Evolutionary conservation across 140 eudicot genomes (phyloP).

Genomic region (Erigeron philadelphicus): DNA sequence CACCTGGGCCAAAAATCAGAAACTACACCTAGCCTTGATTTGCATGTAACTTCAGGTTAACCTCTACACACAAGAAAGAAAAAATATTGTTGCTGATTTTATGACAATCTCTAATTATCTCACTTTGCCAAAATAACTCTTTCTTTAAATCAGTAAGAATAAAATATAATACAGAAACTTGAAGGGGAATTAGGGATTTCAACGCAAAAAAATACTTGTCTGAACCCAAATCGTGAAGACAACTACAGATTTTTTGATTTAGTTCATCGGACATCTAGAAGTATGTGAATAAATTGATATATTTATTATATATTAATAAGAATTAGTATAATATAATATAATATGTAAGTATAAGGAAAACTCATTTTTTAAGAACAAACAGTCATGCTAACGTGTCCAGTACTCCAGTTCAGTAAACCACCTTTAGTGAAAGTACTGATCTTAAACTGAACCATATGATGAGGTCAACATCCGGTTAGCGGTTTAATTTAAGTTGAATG

Average conservation of each 20-base stretch:
- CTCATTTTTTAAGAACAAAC: too few species aligned
- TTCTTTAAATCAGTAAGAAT: not conserved
- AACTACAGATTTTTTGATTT: not conserved
- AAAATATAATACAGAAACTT: too few species aligned
- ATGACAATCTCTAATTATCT: not conserved
- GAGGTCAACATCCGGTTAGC: not conserved
- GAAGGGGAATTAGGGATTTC: too few species aligned
- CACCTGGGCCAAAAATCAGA: not conserved
- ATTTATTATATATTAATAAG: too few species aligned
- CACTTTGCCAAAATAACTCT: not conserved
- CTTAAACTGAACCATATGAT: not conserved
- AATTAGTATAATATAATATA: too few species aligned
- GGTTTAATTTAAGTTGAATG: not conserved
- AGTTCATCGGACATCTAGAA: not conserved
- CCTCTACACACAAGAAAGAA: not conserved
- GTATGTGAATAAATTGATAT: not conserved
- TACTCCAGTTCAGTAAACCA: too few species aligned
- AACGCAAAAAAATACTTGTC: not conserved
- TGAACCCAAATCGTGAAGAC: not conserved
- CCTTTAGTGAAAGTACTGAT: not conserved
- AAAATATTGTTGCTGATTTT: not conserved
- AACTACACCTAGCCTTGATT: conserved; percentile 4
- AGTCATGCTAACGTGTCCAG: too few species aligned
- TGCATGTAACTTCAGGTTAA: not conserved
- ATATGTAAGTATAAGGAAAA: too few species aligned